Percentiles rank a stretch among this genome's conserved stretches.
Evolutionary conservation across 163 green algal genomes (phyloP).

Genomic region (Scenedesmus sp.): DNA sequence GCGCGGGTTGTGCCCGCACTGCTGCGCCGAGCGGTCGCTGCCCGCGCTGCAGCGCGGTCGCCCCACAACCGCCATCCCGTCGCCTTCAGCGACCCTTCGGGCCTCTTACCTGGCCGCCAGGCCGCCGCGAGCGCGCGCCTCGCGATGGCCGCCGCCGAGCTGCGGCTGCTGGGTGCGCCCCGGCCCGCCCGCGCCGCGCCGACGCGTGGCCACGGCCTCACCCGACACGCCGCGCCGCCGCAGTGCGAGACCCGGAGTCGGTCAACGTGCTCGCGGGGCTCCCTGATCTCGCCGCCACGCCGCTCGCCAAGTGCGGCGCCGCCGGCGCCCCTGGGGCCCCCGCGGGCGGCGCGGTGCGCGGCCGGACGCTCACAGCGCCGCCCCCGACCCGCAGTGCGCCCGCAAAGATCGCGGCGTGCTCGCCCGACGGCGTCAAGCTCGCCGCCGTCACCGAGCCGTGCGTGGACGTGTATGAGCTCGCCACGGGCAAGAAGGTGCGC

Average conservation of each 20-base stretch:
- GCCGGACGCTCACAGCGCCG: neutral
- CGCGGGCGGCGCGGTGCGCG: neutral
- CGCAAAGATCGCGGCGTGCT: slow-evolving; percentile 42
- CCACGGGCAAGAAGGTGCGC: slow-evolving; percentile 21
- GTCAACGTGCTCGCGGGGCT: slow-evolving; percentile 16
- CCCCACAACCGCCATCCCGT: too few relatives aligned
- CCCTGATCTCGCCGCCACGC: neutral
- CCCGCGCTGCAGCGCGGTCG: too few relatives aligned
- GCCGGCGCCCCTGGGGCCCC: neutral
- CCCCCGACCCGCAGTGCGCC: neutral
- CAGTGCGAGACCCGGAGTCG: slow-evolving; percentile 32
- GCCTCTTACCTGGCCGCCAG: too few relatives aligned
- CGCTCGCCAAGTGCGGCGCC: neutral
- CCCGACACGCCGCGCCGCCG: neutral
- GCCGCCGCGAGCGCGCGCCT: neutral
- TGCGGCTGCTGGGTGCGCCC: neutral
- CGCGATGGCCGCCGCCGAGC: neutral
- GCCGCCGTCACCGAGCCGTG: slow-evolving; percentile 33
- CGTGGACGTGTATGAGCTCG: slow-evolving; percentile 44
- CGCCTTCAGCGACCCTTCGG: too few relatives aligned
- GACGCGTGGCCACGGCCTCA: neutral
- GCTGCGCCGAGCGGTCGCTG: too few relatives aligned
- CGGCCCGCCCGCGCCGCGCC: too few relatives aligned
- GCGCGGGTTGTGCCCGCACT: too few relatives aligned
- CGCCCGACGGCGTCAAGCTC: slow-evolving; percentile 47